Conservation (phyloP, 768 basidiomycete species). For the Thelephora ganbajun region DNA sequence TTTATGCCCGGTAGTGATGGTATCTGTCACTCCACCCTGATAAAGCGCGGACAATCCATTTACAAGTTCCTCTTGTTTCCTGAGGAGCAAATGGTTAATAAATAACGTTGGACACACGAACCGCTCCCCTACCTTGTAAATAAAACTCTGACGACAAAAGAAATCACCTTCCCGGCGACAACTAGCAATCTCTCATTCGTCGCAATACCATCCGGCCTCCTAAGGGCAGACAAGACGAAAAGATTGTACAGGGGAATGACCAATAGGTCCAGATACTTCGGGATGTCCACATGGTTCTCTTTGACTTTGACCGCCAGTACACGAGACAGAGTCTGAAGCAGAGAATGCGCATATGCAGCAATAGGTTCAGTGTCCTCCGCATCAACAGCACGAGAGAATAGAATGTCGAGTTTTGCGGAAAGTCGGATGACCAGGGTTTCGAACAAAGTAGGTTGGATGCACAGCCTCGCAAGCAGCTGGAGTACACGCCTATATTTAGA, state of each 20-base stretch:
- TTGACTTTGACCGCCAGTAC: slow-evolving; percentile 40
- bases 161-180: slow-evolving; percentile 53
- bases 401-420: slow-evolving; percentile 64
- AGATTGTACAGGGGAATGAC: slow-evolving; percentile 61
- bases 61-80: slow-evolving; percentile 53
- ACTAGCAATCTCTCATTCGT: slow-evolving; percentile 41
- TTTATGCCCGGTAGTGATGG: slow-evolving; percentile 41
- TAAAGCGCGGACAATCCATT: slow-evolving; percentile 38
- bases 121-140: slow-evolving; percentile 42
- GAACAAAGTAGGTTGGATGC: slow-evolving; percentile 64
- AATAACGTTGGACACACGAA: too few relatives aligned
- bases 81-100: slow-evolving; percentile 14
- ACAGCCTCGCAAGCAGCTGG: slow-evolving; percentile 55
- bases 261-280: slow-evolving; percentile 67
- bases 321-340: slow-evolving; percentile 56
- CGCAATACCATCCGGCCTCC: slow-evolving; percentile 16
- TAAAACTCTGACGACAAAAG: slow-evolving; percentile 50
- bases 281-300: slow-evolving; percentile 47
- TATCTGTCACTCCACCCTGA: slow-evolving; percentile 34
- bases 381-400: slow-evolving; percentile 18
- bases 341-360: slow-evolving; percentile 78
- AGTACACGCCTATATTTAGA: slow-evolving; percentile 55
- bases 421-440: slow-evolving; percentile 71
- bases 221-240: slow-evolving; percentile 28
- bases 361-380: slow-evolving; percentile 35